Conservation (phyloP, 805 yeast species). For the Komagataella kurtzmanii region DNA sequence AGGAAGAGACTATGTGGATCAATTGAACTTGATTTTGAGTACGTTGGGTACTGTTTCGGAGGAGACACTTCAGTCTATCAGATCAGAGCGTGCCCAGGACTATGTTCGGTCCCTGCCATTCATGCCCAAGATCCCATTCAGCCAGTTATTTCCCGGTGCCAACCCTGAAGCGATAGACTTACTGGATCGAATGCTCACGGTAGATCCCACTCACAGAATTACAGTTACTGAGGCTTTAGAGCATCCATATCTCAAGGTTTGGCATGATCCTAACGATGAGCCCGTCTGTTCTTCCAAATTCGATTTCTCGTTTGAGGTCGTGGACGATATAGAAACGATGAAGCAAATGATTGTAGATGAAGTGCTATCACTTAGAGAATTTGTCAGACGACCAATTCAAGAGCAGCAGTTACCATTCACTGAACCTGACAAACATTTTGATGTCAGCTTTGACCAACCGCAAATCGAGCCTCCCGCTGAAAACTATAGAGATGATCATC, state of each 20-base stretch:
- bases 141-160: slow-evolving; percentile 32
- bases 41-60: slow-evolving; percentile 78
- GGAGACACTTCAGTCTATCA: slow-evolving; percentile 64
- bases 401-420: slow-evolving; percentile 26
- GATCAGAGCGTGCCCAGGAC: slow-evolving; percentile 76
- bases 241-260: slow-evolving; percentile 75
- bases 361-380: slow-evolving; percentile 63
- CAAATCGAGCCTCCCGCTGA: slow-evolving; percentile 31
- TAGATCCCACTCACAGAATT: slow-evolving; percentile 74
- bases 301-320: slow-evolving; percentile 79
- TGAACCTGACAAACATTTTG: not conserved
- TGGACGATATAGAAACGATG: slow-evolving; percentile 68
- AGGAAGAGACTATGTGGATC: slow-evolving; percentile 89
- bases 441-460: slow-evolving; percentile 11
- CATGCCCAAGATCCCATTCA: slow-evolving; percentile 48
- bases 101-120: slow-evolving; percentile 73
- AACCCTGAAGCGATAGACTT: slow-evolving; percentile 58
- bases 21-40: slow-evolving; percentile 71
- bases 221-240: slow-evolving; percentile 72
- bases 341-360: slow-evolving; percentile 69
- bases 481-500: slow-evolving; percentile 30
- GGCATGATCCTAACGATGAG: slow-evolving; percentile 92
- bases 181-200: slow-evolving; percentile 56
- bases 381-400: slow-evolving; percentile 65
- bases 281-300: slow-evolving; percentile 73